Evolutionary conservation across 495 filamentous ascomycete species (phyloP), one percentile per base, ranked within the genome.

Genomic region (Annulohypoxylon nitens): DNA sequence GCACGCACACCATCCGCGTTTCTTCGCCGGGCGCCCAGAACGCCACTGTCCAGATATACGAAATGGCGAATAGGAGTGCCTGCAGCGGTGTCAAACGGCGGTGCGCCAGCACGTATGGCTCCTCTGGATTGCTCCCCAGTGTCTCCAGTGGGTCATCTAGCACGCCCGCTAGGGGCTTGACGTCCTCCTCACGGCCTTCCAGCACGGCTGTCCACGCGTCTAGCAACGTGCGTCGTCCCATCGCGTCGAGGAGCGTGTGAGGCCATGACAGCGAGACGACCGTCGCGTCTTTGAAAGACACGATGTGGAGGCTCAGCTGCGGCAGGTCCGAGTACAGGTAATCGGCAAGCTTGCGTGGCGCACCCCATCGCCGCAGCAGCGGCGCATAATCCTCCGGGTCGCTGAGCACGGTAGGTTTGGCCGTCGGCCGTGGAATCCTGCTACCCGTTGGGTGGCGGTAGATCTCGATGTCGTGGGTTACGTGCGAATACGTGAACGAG

Each of bases 181-280:
- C 76, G 55, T 83, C 77, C 14, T 74, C 74, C n/a, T 80, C 81
- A 6, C 75, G 60, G 14, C 81, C 82, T 20, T 81, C 78, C 5
- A 86, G 76, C 9, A 82, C 78, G 2, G 77, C 69, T 36, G 61
- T 68, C 83, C 84, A 86, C 3, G 74, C 78, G 4, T 75, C 57
- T 6, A 86, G 67, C 33, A 84, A 69, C n/a, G 72, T 75, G n/a
- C 41, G 53, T 12, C 63, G 77, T 11, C 83, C 84, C 74, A 85
- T 79, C 2, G 77, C 85, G 61, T 88, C 86, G 68, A 82, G 83
- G 10, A 86, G 60, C 1, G 81, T 77, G 70, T 88, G 86, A n/a
- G 82, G 81, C 78, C 79, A 87, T 10, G 73, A 71, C 20, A 87
- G 64, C 11, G 79, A 78, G 30, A 88, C 78, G 33, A 87, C 70